These are phyloP conservation scores for Neurospora sp. DNA, from an alignment of 495 filamentous ascomycete genomes.

Conservation along the genomic window DNA sequence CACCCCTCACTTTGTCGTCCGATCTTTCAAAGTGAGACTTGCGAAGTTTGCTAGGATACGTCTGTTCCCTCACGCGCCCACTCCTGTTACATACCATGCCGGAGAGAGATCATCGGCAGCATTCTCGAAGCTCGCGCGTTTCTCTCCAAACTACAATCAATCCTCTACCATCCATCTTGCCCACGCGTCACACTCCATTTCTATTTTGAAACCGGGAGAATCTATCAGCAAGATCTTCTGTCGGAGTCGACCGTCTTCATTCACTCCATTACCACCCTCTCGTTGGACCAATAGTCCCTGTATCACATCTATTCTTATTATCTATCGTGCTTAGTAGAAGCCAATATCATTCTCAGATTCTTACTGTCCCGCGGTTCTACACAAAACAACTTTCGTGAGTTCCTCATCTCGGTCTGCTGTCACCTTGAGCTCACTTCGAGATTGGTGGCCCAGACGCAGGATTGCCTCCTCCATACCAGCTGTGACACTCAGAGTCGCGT, in stretches of 20 bases:
- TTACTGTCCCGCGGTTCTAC: fast-evolving
- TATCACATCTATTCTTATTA: background rate
- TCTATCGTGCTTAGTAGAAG: background rate
- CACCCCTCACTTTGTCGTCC: background rate
- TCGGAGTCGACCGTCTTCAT: background rate
- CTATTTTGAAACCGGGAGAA: background rate
- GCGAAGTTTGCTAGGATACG: too few relatives aligned
- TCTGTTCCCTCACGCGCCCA: too few relatives aligned
- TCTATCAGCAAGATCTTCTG: background rate
- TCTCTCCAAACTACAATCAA: background rate
- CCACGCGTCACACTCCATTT: background rate
- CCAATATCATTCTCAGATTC: background rate
- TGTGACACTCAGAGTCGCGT: background rate
- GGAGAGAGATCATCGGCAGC: too few relatives aligned
- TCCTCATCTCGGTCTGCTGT: background rate
- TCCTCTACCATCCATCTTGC: background rate
- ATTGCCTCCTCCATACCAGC: background rate
- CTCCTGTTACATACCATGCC: too few relatives aligned
- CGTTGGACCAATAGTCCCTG: background rate
- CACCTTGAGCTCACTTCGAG: background rate
- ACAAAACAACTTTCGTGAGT: background rate
- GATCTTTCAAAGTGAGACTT: background rate
- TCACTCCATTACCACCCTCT: background rate
- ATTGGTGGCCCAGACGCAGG: background rate
- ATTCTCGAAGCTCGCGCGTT: background rate